These are phyloP conservation scores for Grosmannia clavigera DNA, from an alignment of 2,329 filamentous ascomycete species.

Conservation along the genomic window DNA sequence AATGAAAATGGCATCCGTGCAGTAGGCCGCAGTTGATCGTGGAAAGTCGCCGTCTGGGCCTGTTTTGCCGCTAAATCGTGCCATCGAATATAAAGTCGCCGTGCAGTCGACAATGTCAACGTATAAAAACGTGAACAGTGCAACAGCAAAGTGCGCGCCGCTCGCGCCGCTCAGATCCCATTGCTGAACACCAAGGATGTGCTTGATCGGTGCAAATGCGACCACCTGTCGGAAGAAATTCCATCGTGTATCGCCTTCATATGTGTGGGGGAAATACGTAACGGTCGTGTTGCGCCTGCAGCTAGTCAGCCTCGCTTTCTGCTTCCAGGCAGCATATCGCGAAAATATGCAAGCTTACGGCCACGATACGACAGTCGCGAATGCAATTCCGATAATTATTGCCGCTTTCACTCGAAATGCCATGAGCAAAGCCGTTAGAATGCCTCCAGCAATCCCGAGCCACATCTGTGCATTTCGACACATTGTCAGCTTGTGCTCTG, in stretches of 20 bases:
- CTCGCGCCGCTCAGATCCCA: slow-evolving; percentile 47
- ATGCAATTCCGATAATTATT: slow-evolving; percentile 58
- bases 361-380: slow-evolving; percentile 66
- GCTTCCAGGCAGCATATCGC: not conserved
- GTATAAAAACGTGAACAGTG: slow-evolving; percentile 66
- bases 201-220: slow-evolving; percentile 56
- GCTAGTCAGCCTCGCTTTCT: not conserved
- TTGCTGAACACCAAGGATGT: slow-evolving; percentile 50
- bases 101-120: slow-evolving; percentile 72
- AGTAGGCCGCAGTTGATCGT: slow-evolving; percentile 69
- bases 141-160: slow-evolving; percentile 52
- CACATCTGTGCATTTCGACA: slow-evolving; percentile 44
- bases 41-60: slow-evolving; percentile 64
- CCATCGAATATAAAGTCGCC: slow-evolving; percentile 72
- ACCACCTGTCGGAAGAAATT: slow-evolving; percentile 64
- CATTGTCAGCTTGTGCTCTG: slow-evolving; percentile 10
- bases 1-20: slow-evolving; percentile 57
- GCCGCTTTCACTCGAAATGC: slow-evolving; percentile 64
- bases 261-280: slow-evolving; percentile 59
- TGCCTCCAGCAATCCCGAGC: slow-evolving; percentile 71
- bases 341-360: slow-evolving; percentile 35
- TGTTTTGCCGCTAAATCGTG: slow-evolving; percentile 53
- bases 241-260: slow-evolving; percentile 51
- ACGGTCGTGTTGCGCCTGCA: slow-evolving; percentile 39
- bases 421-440: slow-evolving; percentile 72